A percentile compares a stretch with the other conserved stretches of the same genome.
Evolutionary conservation across 352 stramenopile species (phyloP).

Genomic region (Hyaloperonospora brassicae): DNA sequence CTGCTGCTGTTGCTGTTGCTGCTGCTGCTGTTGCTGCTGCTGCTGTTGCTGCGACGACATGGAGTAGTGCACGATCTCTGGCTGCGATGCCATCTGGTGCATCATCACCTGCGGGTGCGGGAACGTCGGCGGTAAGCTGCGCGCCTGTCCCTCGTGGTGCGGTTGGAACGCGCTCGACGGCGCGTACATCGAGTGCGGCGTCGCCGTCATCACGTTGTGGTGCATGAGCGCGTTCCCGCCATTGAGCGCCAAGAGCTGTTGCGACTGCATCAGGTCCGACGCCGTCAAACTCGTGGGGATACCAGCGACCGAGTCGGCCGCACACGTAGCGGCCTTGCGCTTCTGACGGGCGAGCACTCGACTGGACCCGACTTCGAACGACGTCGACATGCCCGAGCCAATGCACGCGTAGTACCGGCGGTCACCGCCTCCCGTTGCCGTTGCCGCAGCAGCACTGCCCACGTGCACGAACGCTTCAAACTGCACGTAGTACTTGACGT

Average conservation of each 20-base stretch:
- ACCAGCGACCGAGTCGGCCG: conserved; percentile 13
- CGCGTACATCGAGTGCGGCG: conserved; percentile 28
- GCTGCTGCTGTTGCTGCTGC: conserved; percentile 6
- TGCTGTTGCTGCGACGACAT: conserved; percentile 17
- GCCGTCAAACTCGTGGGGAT: conserved; percentile 1
- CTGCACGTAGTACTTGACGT: conserved; percentile 86
- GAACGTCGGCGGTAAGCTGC: conserved; percentile 42
- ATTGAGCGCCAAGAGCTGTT: conserved; percentile 29
- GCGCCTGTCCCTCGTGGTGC: conserved; percentile 29
- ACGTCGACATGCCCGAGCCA: conserved; percentile 78
- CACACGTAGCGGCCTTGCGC: conserved; percentile 62
- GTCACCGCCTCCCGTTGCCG: conserved; percentile 25
- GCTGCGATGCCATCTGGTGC: conserved; percentile 28
- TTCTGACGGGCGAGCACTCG: conserved; percentile 79
- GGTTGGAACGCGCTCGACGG: conserved; percentile 1
- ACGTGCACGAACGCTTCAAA: conserved; percentile 82
- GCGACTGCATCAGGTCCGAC: conserved; percentile 17
- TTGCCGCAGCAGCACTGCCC: conserved; percentile 10
- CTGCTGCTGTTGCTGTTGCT: conserved; percentile 11
- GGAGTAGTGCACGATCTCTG: conserved; percentile 33
- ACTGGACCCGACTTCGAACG: conserved; percentile 79
- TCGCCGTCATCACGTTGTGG: conserved; percentile 19
- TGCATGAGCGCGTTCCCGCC: conserved; percentile 18
- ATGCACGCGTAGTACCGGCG: conserved; percentile 80
- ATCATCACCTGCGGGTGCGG: conserved; percentile 49